Percentiles rank a stretch among this genome's conserved stretches.
Evolutionary conservation across 495 filamentous ascomycete genomes (phyloP).

Genomic region (Ascodesmis nigricans): DNA sequence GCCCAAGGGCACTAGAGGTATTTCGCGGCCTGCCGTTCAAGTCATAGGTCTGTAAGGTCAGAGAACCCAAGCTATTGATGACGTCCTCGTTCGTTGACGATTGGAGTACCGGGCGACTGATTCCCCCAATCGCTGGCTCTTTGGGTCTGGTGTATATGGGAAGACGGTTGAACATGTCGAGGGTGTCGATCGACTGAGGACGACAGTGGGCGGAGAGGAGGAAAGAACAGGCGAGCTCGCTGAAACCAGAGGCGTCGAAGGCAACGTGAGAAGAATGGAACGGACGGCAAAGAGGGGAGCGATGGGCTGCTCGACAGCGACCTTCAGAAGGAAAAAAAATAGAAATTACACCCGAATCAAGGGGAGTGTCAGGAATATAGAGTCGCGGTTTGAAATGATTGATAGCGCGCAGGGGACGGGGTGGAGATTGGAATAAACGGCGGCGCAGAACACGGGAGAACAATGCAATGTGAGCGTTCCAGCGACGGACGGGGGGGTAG

Average conservation of each 20-base stretch:
- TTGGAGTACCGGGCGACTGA: slow-evolving; percentile 14
- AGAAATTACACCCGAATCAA: no score
- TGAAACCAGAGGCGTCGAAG: not conserved
- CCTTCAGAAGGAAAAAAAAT: not conserved
- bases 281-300: no score
- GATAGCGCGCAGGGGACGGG: no score
- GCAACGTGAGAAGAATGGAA: not conserved
- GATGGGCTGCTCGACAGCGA: no score
- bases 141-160: slow-evolving; percentile 18
- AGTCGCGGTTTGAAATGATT: no score
- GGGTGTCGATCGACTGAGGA: slow-evolving; percentile 3
- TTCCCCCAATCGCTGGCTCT: slow-evolving; percentile 18
- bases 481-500: no score
- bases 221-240: slow-evolving; percentile 1
- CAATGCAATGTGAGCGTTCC: no score
- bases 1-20: no score
- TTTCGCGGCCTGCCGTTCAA: slow-evolving; percentile 10
- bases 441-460: no score
- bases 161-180: slow-evolving; percentile 15
- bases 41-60: slow-evolving; percentile 12
- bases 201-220: slow-evolving; percentile 5
- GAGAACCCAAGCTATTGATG: slow-evolving; percentile 8
- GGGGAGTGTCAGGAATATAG: no score
- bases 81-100: slow-evolving; percentile 14
- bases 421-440: no score